These are phyloP conservation scores for Penicillium polonicum DNA, from an alignment of 2,329 filamentous ascomycete species.

Conservation along the genomic window DNA sequence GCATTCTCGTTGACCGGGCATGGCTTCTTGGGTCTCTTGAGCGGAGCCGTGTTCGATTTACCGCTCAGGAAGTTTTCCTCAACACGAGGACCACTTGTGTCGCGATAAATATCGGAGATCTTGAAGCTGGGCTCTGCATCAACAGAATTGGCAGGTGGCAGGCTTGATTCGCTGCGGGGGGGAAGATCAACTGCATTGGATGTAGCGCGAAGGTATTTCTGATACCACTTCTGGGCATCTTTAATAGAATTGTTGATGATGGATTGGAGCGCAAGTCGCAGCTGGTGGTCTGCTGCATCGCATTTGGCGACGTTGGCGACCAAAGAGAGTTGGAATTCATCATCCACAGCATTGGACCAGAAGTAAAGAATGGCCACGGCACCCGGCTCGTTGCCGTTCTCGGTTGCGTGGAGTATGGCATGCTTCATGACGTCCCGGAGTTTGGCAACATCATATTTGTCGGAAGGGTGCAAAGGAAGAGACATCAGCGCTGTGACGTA, in stretches of 20 bases:
- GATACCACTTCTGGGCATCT: conserved; percentile 19
- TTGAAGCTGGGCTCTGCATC: conserved; percentile 32
- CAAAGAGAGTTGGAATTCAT: conserved; percentile 22
- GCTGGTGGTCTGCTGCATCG: conserved; percentile 3
- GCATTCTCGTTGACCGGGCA: conserved; percentile 25
- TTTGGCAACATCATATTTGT: conserved; percentile 14
- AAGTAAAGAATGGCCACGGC: conserved; percentile 19
- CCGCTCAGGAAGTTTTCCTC: conserved; percentile 22
- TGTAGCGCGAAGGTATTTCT: conserved; percentile 5
- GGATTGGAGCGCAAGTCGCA: conserved; percentile 14
- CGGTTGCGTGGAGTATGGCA: conserved; percentile 6
- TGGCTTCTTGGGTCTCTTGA: conserved; percentile 27
- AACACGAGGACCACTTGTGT: conserved; percentile 21
- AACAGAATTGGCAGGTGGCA: conserved; percentile 43
- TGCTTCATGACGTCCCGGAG: conserved; percentile 14
- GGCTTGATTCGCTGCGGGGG: conserved; percentile 35
- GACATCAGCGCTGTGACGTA: conserved; percentile 11
- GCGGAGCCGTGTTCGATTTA: conserved; percentile 28
- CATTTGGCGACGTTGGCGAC: conserved; percentile 16
- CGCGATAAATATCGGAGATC: conserved; percentile 24
- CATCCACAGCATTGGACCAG: conserved; percentile 15
- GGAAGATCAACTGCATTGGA: not conserved
- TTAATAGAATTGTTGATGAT: conserved; percentile 10
- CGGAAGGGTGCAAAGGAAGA: conserved; percentile 15
- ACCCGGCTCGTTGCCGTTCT: conserved; percentile 1